Evolutionary conservation across 1,284 basidiomycete species (phyloP), one percentile per base, ranked within the genome.

Genomic region (Rhodotorula glutinis): DNA sequence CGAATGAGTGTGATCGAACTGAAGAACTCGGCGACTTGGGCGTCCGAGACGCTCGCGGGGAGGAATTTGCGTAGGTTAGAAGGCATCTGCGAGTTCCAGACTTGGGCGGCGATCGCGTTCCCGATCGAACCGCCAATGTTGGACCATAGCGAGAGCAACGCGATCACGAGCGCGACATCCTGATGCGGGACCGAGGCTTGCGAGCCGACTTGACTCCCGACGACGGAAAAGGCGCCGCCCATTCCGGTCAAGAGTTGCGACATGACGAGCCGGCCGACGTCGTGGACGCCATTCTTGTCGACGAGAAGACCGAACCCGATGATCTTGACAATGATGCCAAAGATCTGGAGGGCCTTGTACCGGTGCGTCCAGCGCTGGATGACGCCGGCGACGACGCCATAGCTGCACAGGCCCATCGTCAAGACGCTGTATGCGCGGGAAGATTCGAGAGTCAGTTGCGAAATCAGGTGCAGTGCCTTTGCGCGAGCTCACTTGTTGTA

Each of bases 351-450:
- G 54, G 62, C 54, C 78, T 83, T 83, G 80, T 81, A 82, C 13
- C 81, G 78, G 52, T 78, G 76, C 11, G 80, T 81, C 33, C 71
- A 75, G 40, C 74, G 75, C 78, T 81, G 79, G 69, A 81, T 73
- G 23, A 77, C 58, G 29, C 82, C 82, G 7, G 77, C 81, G 16
- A 79, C 47, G 57, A 83, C 76, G 44, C 77, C 78, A 66, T 80
- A 79, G 57, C 76, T 59, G 70, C 78, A 80, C 5, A 81, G 75
- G 46, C 76, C 78, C 27, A 76, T 67, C 7, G 70, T 73, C 40
- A 73, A 66, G 3, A 70, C 73, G 60, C 33, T 38, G n/a, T n/a
- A n/a, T n/a, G n/a, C n/a, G n/a, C n/a, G n/a, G n/a, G n/a, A n/a
- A n/a, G n/a, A n/a, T n/a, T n/a, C n/a, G n/a, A n/a, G n/a, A n/a